Conservation (phyloP, 176 grass and related monocot species). For the Aegilops longissima region DNA sequence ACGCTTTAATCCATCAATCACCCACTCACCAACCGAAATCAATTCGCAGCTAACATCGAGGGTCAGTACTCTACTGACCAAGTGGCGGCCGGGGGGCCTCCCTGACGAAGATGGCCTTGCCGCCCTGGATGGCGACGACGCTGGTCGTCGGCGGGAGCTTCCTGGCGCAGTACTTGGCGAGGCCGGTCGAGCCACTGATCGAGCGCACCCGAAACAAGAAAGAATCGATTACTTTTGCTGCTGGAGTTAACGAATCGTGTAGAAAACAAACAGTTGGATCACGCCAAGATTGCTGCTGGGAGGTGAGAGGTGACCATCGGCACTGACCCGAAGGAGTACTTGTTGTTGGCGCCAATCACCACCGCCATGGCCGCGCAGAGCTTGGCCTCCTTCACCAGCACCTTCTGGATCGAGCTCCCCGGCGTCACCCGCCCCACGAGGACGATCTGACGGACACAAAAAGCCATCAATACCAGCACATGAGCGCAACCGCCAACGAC, state of each 20-base stretch:
- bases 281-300: constrained; percentile 27
- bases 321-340: constrained; percentile 79
- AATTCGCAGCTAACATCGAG: not conserved
- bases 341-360: constrained; percentile 79
- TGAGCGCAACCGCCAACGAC: constrained; percentile 8
- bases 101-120: constrained; percentile 73
- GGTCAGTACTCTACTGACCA: constrained; percentile 40
- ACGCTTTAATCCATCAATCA: constrained; percentile 2
- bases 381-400: constrained; percentile 88
- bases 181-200: constrained; percentile 59
- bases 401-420: constrained; percentile 78
- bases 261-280: constrained; percentile 41
- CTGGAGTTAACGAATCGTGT: not conserved
- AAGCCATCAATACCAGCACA: constrained; percentile 16
- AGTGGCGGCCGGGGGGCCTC: constrained; percentile 47
- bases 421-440: constrained; percentile 83
- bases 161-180: constrained; percentile 92
- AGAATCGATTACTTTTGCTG: not conserved
- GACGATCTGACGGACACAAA: constrained; percentile 44
- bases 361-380: constrained; percentile 69
- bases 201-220: not conserved
- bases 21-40: constrained; percentile 19
- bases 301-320: no score
- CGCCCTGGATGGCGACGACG: constrained; percentile 73
- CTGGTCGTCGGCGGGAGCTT: constrained; percentile 78